These are phyloP conservation scores for Pulveroboletus sp. DNA, from an alignment of 768 basidiomycete genomes.

Conservation along the genomic window DNA sequence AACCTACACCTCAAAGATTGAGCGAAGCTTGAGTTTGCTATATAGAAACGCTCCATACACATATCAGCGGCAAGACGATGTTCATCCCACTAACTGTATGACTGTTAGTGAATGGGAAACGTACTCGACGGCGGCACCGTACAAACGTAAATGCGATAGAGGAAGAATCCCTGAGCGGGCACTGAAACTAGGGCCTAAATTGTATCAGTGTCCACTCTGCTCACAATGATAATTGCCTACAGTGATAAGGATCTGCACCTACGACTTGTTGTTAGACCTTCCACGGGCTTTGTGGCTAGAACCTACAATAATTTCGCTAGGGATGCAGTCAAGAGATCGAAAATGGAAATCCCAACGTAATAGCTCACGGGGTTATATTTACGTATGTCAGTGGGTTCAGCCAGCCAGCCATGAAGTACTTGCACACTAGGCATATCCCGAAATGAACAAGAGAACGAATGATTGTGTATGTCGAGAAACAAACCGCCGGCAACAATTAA, in stretches of 20 bases:
- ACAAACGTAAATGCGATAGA: conserved; percentile 14
- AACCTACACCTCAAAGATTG: background rate
- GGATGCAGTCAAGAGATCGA: background rate
- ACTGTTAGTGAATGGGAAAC: background rate
- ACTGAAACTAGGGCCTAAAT: conserved; percentile 1
- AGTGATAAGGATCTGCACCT: conserved; percentile 1
- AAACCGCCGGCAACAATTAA: conserved; percentile 6
- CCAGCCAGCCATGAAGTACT: conserved; percentile 1
- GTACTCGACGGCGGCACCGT: background rate
- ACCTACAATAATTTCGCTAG: conserved; percentile 4
- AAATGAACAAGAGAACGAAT: background rate
- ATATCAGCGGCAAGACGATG: background rate
- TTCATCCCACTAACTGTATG: conserved; percentile 6
- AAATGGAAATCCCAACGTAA: background rate
- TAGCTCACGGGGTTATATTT: background rate
- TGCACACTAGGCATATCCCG: background rate
- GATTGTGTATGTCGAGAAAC: background rate
- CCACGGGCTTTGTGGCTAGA: background rate
- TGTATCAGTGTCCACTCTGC: background rate
- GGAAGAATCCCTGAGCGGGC: conserved; percentile 7
- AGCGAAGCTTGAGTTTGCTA: background rate
- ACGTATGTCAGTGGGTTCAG: background rate
- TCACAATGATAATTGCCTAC: background rate
- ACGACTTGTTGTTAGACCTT: background rate
- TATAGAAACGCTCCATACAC: background rate